phyloP scores from a whole-genome alignment of 2,329 filamentous ascomycete species.

The Botryotinia narcissicola region DNA sequence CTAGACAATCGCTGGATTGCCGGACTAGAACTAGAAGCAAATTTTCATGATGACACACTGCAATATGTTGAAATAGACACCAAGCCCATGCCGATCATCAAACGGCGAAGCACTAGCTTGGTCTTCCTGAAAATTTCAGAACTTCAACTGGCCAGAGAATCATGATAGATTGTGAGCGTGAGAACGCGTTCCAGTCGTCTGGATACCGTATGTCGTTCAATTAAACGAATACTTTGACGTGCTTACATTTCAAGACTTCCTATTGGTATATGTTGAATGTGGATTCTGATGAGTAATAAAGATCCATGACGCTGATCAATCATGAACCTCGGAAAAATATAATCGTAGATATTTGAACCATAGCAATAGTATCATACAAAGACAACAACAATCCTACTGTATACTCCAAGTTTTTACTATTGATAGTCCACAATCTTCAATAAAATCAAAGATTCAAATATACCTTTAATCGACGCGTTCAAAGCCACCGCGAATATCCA shows the following conservation, averaged over 20 bases:
- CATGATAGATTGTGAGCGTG: neutral
- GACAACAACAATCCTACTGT: neutral
- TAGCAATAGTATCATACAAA: neutral
- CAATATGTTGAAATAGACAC: neutral
- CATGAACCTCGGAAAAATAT: neutral
- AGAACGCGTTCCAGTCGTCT: neutral
- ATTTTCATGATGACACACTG: neutral
- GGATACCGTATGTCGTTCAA: neutral
- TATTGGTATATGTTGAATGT: neutral
- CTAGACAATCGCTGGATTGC: neutral
- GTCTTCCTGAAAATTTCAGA: neutral
- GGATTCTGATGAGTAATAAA: neutral
- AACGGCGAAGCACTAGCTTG: neutral
- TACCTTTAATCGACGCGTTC: neutral
- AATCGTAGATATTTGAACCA: neutral
- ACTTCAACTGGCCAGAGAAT: neutral
- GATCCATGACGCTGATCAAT: slow-evolving; percentile 1
- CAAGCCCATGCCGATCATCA: neutral
- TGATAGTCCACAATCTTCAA: neutral
- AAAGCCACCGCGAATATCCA: neutral
- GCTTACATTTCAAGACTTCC: neutral
- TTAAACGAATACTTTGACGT: neutral
- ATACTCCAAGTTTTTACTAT: neutral
- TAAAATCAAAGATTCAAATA: neutral
- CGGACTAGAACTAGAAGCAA: neutral